These are phyloP conservation scores for Bremia lactucae DNA, from an alignment of 352 stramenopile genomes.

Conservation along the genomic window DNA sequence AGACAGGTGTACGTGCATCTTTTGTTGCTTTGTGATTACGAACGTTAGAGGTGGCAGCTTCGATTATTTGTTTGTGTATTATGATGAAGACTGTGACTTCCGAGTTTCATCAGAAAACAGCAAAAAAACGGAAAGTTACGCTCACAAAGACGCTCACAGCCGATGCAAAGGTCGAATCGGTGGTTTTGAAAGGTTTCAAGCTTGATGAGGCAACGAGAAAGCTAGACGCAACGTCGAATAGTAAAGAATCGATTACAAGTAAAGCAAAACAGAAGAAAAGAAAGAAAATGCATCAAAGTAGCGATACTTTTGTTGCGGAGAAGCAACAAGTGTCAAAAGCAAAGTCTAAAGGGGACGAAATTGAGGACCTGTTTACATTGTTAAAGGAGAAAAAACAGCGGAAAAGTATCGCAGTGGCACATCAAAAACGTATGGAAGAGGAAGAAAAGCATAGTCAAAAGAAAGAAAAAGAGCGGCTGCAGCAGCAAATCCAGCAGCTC, in stretches of 20 bases:
- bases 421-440: constrained; percentile 39
- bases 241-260: too few relatives aligned
- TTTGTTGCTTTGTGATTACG: too few relatives aligned
- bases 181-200: not conserved
- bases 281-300: constrained; percentile 40
- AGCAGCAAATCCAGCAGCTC: constrained; percentile 74
- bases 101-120: too few relatives aligned
- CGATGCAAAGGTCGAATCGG: constrained; percentile 6
- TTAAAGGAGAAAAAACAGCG: constrained; percentile 72
- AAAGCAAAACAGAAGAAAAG: constrained; percentile 41
- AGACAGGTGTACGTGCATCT: constrained; percentile 11
- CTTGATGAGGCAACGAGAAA: too few relatives aligned
- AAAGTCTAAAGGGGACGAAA: constrained; percentile 30
- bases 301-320: not conserved
- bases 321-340: constrained; percentile 6
- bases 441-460: constrained; percentile 30
- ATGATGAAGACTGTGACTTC: too few relatives aligned
- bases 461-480: constrained; percentile 51
- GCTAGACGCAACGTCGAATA: too few relatives aligned
- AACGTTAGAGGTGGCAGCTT: too few relatives aligned
- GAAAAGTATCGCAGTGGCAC: constrained; percentile 41
- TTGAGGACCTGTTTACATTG: constrained; percentile 71
- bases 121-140: constrained; percentile 17
- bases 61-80: too few relatives aligned
- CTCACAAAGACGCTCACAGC: constrained; percentile 13